phyloP scores from a whole-genome alignment of 495 filamentous ascomycete species.

The Talaromyces liani region DNA sequence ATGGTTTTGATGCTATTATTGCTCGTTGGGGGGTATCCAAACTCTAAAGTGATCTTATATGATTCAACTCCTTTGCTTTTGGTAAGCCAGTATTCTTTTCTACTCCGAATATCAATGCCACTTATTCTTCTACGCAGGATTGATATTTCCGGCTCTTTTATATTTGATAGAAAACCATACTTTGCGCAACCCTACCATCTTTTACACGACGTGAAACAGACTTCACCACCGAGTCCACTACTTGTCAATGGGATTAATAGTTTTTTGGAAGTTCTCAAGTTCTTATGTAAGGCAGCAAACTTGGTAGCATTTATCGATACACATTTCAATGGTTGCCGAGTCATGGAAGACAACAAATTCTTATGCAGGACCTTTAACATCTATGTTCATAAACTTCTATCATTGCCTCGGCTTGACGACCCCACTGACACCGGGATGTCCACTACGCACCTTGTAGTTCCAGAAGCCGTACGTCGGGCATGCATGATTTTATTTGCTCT shows the following conservation, averaged over 20 bases:
- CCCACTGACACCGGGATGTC: background rate
- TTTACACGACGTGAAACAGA: background rate
- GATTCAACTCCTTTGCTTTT: background rate
- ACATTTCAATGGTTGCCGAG: background rate
- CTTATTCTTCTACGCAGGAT: background rate
- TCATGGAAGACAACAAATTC: background rate
- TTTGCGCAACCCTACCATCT: background rate
- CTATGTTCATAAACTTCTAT: background rate
- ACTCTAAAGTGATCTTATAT: background rate
- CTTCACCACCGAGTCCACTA: background rate
- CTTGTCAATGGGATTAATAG: background rate
- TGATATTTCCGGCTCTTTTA: background rate
- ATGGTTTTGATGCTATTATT: background rate
- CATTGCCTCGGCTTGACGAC: background rate
- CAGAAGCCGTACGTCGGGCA: background rate
- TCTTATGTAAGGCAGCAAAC: background rate
- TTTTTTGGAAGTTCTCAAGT: background rate
- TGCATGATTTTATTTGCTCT: background rate
- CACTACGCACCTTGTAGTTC: background rate
- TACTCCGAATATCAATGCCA: too few relatives aligned
- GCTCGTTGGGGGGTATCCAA: background rate
- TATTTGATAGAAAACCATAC: background rate
- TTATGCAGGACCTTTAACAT: background rate
- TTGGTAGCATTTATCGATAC: background rate
- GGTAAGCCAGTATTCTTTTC: background rate